These are phyloP conservation scores for Trichoderma reesei DNA, from an alignment of 495 filamentous ascomycete species.

Conservation along the genomic window DNA sequence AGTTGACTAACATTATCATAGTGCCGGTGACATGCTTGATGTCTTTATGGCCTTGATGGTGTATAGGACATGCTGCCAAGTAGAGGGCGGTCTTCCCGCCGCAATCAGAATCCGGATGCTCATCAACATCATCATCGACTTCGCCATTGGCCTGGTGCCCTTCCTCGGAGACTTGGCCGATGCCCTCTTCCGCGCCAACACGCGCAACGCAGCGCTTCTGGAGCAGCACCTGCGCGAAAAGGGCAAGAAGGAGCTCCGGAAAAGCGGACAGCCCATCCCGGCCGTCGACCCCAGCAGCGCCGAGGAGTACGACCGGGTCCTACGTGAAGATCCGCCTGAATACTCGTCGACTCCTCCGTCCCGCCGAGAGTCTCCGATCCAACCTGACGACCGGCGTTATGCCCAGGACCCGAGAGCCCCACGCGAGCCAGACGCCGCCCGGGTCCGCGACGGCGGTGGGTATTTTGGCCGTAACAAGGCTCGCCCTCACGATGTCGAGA, in stretches of 20 bases:
- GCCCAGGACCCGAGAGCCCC: conserved; percentile 11
- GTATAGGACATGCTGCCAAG: conserved; percentile 50
- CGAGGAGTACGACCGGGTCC: conserved; percentile 29
- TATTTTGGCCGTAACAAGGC: conserved; percentile 29
- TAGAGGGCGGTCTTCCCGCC: conserved; percentile 61
- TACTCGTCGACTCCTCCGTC: conserved; percentile 6
- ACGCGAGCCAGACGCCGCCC: not conserved
- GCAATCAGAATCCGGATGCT: conserved; percentile 55
- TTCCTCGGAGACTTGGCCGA: conserved; percentile 80
- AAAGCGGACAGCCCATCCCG: conserved; percentile 22
- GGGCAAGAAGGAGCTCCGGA: conserved; percentile 34
- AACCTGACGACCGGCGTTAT: conserved; percentile 13
- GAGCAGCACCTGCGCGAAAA: conserved; percentile 59
- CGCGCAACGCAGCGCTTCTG: conserved; percentile 64
- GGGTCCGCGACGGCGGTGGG: conserved; percentile 16
- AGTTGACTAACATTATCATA: conserved; percentile 17
- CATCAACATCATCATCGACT: conserved; percentile 67
- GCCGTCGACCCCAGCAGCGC: conserved; percentile 33
- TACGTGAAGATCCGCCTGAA: conserved; percentile 13
- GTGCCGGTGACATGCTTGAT: conserved; percentile 69
- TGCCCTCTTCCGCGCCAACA: conserved; percentile 52
- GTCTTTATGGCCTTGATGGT: conserved; percentile 59
- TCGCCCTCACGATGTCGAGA: conserved; percentile 29
- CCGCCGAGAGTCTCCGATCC: conserved; percentile 14
- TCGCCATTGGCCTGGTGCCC: conserved; percentile 72